These are phyloP conservation scores for Beta vulgaris DNA, from an alignment of 148 eudicot species.

Conservation along the genomic window DNA sequence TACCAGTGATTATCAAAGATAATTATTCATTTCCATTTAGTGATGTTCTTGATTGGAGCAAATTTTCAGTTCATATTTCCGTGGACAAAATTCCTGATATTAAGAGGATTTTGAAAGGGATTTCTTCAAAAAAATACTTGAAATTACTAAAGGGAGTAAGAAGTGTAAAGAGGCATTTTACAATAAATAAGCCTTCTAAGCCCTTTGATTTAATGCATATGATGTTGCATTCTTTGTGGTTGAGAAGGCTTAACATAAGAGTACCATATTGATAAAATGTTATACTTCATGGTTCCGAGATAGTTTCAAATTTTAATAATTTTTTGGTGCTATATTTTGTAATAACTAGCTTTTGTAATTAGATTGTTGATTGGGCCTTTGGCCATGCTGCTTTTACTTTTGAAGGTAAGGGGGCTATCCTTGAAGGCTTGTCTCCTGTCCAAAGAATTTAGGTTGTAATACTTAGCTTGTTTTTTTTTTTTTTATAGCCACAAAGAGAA, in stretches of 20 bases:
- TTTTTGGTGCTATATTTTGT: no score
- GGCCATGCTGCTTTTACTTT: no score
- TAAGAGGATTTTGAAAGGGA: constrained; percentile 39
- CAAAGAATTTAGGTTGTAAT: no score
- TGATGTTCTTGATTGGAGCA: constrained; percentile 56
- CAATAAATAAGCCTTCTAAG: constrained; percentile 38
- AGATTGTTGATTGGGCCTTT: no score
- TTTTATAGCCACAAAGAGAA: no score
- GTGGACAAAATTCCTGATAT: constrained; percentile 40
- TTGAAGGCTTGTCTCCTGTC: no score
- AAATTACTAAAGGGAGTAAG: constrained; percentile 34
- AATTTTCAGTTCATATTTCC: constrained; percentile 36
- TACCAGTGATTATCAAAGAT: constrained; percentile 54
- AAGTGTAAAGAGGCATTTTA: constrained; percentile 42
- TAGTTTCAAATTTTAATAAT: no score
- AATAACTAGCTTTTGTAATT: no score
- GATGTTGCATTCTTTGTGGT: constrained; percentile 57
- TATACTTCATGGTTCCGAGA: neutral
- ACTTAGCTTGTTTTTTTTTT: no score
- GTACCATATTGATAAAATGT: neutral
- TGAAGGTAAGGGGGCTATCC: no score
- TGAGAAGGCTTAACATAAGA: constrained; percentile 39
- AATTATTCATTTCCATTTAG: constrained; percentile 47
- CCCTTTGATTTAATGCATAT: constrained; percentile 50
- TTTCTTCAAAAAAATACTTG: constrained; percentile 28